A percentile compares a stretch with the other conserved stretches of the same genome.
Evolutionary conservation across 1,284 basidiomycete species (phyloP).

Genomic region (Trichosporon sp.): DNA sequence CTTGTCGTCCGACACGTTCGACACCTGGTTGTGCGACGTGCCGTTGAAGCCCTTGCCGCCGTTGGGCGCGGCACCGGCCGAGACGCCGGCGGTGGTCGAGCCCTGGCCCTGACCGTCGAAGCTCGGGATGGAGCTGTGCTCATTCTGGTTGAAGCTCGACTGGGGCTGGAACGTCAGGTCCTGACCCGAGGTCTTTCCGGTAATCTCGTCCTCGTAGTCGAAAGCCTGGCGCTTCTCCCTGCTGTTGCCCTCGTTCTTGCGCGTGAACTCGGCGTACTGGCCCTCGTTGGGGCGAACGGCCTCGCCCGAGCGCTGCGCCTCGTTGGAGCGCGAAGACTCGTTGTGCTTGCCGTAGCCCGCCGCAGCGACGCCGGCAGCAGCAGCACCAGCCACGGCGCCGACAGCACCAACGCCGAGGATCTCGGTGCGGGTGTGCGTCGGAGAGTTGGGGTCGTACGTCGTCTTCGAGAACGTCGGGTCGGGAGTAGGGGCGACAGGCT

Average conservation of each 20-base stretch:
- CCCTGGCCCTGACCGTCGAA: not conserved
- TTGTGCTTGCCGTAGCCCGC: not conserved
- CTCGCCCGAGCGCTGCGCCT: no score
- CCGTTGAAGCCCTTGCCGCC: constrained; percentile 5
- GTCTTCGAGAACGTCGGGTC: not conserved
- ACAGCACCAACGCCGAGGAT: not conserved
- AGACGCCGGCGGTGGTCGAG: not conserved
- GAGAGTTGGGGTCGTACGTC: not conserved
- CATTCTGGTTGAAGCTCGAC: not conserved
- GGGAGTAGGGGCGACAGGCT: not conserved
- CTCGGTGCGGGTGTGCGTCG: not conserved
- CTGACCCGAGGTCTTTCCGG: not conserved
- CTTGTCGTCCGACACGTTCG: not conserved
- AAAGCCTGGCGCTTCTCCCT: not conserved
- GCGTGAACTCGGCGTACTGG: not conserved
- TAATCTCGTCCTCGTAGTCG: not conserved
- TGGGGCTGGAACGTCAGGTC: not conserved
- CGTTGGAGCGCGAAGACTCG: not conserved
- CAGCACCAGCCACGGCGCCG: not conserved
- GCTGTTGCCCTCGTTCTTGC: not conserved
- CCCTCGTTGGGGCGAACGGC: no score
- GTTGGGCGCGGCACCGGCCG: constrained; percentile 2
- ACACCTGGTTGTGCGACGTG: not conserved
- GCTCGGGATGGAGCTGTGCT: not conserved
- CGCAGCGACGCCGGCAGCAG: constrained; percentile 3